Percentiles rank a stretch among this genome's conserved stretches.
These are phyloP conservation scores for Triticum monococcum DNA, from an alignment of 176 grass and related monocot genomes.

Conservation along the genomic window DNA sequence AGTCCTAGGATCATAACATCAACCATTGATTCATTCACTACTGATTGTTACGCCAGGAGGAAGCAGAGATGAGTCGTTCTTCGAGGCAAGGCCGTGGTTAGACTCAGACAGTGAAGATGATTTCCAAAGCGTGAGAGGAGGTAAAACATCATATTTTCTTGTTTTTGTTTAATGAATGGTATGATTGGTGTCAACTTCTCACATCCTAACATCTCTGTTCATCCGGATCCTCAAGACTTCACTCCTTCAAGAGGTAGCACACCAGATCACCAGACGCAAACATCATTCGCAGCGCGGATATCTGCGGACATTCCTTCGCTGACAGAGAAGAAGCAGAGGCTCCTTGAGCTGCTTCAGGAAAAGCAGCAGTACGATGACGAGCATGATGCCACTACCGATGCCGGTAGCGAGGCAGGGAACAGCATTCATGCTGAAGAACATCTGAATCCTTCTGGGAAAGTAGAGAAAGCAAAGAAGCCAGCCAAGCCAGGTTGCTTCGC, in stretches of 20 bases:
- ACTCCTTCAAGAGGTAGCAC: conserved; percentile 54
- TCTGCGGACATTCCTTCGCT: conserved; percentile 23
- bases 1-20: background rate
- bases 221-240: conserved; percentile 39
- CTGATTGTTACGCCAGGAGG: conserved; percentile 44
- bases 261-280: conserved; percentile 38
- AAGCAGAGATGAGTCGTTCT: conserved; percentile 79
- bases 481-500: conserved; percentile 49
- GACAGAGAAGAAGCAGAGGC: conserved; percentile 43
- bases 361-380: conserved; percentile 44
- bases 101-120: conserved; percentile 85
- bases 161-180: background rate
- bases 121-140: conserved; percentile 82
- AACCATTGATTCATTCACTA: background rate
- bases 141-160: conserved; percentile 34
- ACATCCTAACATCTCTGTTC: background rate
- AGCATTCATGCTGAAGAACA: conserved; percentile 23
- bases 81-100: conserved; percentile 64
- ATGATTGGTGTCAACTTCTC: background rate
- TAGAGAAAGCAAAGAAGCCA: conserved; percentile 15
- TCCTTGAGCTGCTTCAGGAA: conserved; percentile 66
- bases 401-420: conserved; percentile 15
- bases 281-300: background rate
- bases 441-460: background rate
- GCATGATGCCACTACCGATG: conserved; percentile 1